Base-by-base conservation (phyloP, 164 flowering plant species). In the Kingdonia uniflora region DNA sequence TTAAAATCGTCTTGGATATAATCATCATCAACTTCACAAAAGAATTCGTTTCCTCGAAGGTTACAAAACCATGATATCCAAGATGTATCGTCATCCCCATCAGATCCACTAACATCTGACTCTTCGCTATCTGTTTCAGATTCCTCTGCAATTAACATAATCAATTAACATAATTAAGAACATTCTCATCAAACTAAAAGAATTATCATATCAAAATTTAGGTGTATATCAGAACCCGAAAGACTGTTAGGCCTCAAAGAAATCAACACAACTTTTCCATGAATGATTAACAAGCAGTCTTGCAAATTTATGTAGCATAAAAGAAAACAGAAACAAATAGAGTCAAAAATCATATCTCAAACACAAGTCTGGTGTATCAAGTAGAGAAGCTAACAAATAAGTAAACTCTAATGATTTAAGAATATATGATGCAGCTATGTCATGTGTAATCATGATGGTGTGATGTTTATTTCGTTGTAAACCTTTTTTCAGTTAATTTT, bases 61-160 rank as follows among this genome's bases (percentile, higher is more conserved):
- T 78, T 80, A 60, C 95, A 85, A 68, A 87, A 87, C 95, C 95
- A 87, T 52, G 91, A 80, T 48, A 87, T 84, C 92, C 92, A 87
- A 46, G 87, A 84, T 14, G 85, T 74, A 54, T 82, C 89, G 57
- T 82, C 89, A 45, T 84, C 92, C 40, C 80, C 89, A 59, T 84
- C 96, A 39, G 96, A 84, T 49, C 89, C 87, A 65, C 92, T 87
- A 37, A 79, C 89, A 72, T 84, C 87, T 2, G 91, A 77, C 48
- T 75, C 95, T 68, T 85, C 95, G 67, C 81, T 82, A 52, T 79
- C 87, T 40, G 95, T 79, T 48, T 85, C 95, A 58, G 89, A 85
- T 67, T 77, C 89, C 64, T 73, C 89, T 76, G 76, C 69, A 25
- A 51, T 25, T 13, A 17, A 44, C 19, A 14, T 17, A 37, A 40